Percentiles rank a stretch among this genome's conserved stretches.
Conservation (phyloP, 2,329 filamentous ascomycete species). For the Aspergillus novoparasiticus region DNA sequence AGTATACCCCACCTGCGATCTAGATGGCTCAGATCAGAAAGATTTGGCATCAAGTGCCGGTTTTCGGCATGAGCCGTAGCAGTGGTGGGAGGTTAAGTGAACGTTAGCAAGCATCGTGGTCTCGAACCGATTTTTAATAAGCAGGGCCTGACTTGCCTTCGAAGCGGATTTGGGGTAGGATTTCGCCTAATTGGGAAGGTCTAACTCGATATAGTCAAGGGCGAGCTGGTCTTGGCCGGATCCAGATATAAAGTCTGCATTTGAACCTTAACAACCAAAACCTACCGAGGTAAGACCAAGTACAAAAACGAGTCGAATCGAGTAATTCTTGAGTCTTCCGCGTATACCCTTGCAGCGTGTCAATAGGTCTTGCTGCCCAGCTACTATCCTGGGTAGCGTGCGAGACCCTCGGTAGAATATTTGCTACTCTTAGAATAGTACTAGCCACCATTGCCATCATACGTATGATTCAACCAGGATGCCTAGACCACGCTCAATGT, state of each 20-base stretch:
- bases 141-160: neutral
- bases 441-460: too few relatives aligned
- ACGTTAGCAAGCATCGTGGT: neutral
- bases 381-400: too few relatives aligned
- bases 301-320: too few relatives aligned
- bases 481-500: too few relatives aligned
- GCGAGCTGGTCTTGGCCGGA: neutral
- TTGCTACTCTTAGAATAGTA: too few relatives aligned
- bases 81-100: neutral
- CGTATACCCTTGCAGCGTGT: too few relatives aligned
- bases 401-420: too few relatives aligned
- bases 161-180: neutral
- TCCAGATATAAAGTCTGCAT: neutral
- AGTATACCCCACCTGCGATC: neutral
- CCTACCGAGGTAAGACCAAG: neutral
- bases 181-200: neutral
- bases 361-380: too few relatives aligned
- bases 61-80: neutral
- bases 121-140: neutral
- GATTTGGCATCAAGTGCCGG: neutral
- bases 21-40: neutral
- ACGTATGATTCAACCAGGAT: too few relatives aligned
- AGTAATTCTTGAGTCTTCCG: too few relatives aligned
- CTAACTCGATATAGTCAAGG: neutral
- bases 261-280: neutral